Base-by-base conservation (phyloP, 2,329 filamentous ascomycete species). In the Tolypocladium paradoxum region DNA sequence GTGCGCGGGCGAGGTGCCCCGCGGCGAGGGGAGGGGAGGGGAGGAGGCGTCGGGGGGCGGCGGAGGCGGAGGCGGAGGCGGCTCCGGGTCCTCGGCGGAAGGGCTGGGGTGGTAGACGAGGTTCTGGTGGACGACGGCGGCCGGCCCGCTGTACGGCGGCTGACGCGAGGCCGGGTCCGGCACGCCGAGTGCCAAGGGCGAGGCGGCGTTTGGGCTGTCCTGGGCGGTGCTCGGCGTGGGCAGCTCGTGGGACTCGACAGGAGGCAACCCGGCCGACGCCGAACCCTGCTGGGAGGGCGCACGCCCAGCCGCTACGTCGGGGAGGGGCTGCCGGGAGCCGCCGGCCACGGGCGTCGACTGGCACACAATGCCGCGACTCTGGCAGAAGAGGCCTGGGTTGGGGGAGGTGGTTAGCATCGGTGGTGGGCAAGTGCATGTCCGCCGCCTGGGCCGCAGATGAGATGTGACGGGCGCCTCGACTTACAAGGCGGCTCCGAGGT, bases 401-500 rank as follows among this genome's bases (percentile, higher is more conserved):
- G n/a, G 33, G 33, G n/a, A 7, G 24, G 37, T 36, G 53, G 33
- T 33, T 16, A 34, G 24, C 31, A 35, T 38, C n/a, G n/a, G n/a
- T n/a, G n/a, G n/a, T n/a, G n/a, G n/a, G n/a, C n/a, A n/a, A n/a
- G n/a, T n/a, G n/a, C n/a, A n/a, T n/a, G n/a, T n/a, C n/a, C n/a
- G n/a, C n/a, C n/a, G n/a, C n/a, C n/a, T 14, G 37, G 18, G 9
- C 37, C 20, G 22, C 38, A 43, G 4, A 43, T 6, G 38, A 27
- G 38, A 43, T 7, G 22, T 3, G 5, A n/a, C n/a, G n/a, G n/a
- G n/a, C n/a, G n/a, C n/a, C n/a, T n/a, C n/a, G n/a, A 58, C 71
- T 62, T 65, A 76, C 73, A 75, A 54, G 73, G 73, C 50, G 73
- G 73, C 54, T 68, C 62, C 12, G 64, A 64, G 33, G 70, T 67